Evolutionary conservation across 495 filamentous ascomycete genomes (phyloP), one percentile per base, ranked within the genome.

Genomic region (Hypoxylon intermedium): DNA sequence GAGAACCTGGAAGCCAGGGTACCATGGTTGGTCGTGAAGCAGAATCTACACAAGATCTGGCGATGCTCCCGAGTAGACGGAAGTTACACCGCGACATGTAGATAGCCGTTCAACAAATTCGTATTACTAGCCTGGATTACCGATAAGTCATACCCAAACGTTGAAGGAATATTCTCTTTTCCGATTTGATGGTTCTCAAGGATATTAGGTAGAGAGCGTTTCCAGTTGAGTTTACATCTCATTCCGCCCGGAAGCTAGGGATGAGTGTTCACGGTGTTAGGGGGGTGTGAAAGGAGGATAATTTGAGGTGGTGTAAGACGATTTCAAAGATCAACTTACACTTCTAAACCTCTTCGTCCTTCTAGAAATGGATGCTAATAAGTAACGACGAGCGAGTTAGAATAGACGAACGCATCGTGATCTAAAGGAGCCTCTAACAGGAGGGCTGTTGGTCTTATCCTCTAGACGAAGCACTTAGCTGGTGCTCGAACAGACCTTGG

Each of bases 21-120:
- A 44, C 19, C 24, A 44, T 46, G 34, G 43, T 15, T 42, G 16
- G 45, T 45, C 33, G 41, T 41, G 37, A 58, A 52, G 9, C 19
- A 11, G 20, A 31, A 43, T 54, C 37, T 7, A 48, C 26, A 42
- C 34, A 40, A 19, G 34, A 30, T 60, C 43, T 33, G 47, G 51
- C 46, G 41, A 33, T 43, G 41, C 34, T 52, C 34, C 56, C 56
- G 56, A 60, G 56, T 37, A 55, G 28, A 53, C 16, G 40, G 41
- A 13, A 40, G 45, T 47, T 50, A 52, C 51, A 51, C 48, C 60
- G 26, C 46, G 30, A 28, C 45, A 64, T 65, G 55, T 44, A 21
- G 50, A 55, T 38, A 36, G 51, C 61, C 55, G 61, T 46, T 59
- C 55, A 52, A 59, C 49, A 64, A 54, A 45, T 44, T 43, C 50